phyloP scores from a whole-genome alignment of 495 filamentous ascomycete genomes.

The Hyaloscypha finlandica region DNA sequence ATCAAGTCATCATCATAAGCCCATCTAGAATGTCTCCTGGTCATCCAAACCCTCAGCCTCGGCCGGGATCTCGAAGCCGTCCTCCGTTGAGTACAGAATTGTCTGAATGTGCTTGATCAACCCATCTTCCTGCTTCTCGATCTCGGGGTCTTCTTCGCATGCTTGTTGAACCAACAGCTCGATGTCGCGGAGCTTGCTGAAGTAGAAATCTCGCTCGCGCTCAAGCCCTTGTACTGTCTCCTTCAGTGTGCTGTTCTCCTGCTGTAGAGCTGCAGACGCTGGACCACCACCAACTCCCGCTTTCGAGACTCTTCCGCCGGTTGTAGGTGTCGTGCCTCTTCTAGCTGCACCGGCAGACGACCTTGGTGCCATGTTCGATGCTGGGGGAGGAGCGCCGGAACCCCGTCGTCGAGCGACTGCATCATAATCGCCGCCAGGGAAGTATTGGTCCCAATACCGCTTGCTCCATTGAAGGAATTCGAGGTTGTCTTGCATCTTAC shows the following conservation, averaged over 20 bases:
- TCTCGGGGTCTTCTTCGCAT: conserved; percentile 83
- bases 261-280: conserved; percentile 65
- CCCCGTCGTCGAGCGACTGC: conserved; percentile 82
- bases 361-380: conserved; percentile 44
- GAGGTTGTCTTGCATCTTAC: conserved; percentile 99
- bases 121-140: conserved; percentile 90
- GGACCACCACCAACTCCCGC: conserved; percentile 54
- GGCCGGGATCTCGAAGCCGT: conserved; percentile 82
- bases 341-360: conserved; percentile 57
- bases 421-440: conserved; percentile 94
- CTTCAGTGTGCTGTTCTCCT: conserved; percentile 83
- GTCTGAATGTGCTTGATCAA: conserved; percentile 92
- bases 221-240: conserved; percentile 84
- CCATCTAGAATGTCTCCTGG: conserved; percentile 72
- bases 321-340: conserved; percentile 75
- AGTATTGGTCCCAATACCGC: conserved; percentile 97
- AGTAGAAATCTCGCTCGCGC: conserved; percentile 97
- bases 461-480: conserved; percentile 98
- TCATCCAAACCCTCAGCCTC: conserved; percentile 66
- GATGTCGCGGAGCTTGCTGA: conserved; percentile 96
- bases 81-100: conserved; percentile 97
- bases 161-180: conserved; percentile 90
- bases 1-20: conserved; percentile 23
- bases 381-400: conserved; percentile 58
- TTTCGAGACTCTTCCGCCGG: conserved; percentile 54